Conservation (phyloP, 75 land plant species). For the Ceratopteris richardii region DNA sequence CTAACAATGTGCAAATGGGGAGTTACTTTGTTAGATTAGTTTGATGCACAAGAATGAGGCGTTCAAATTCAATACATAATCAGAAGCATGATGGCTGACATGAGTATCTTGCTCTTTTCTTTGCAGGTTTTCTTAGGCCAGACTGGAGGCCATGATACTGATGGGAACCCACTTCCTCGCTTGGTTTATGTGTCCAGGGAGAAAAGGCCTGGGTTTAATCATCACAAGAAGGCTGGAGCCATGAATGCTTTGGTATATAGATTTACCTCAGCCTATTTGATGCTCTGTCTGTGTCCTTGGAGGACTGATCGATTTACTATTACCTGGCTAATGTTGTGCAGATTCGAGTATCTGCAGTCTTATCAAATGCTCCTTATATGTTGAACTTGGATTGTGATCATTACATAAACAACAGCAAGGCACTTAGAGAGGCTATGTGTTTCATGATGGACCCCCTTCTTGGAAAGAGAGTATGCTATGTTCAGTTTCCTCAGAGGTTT, state of each 20-base stretch:
- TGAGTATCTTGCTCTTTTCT: too few species aligned
- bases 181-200: constrained; percentile 84
- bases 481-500: constrained; percentile 85
- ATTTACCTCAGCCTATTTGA: too few species aligned
- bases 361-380: constrained; percentile 78
- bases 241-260: constrained; percentile 84
- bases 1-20: too few species aligned
- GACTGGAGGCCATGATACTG: constrained; percentile 54
- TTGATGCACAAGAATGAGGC: too few species aligned
- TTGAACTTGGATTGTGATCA: constrained; percentile 86
- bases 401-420: constrained; percentile 88
- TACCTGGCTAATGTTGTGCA: too few species aligned
- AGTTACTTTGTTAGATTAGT: too few species aligned
- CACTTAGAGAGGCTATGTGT: constrained; percentile 80
- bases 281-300: too few species aligned
- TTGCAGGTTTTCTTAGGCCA: constrained; percentile 71
- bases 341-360: constrained; percentile 74
- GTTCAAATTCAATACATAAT: too few species aligned
- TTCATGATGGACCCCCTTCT: constrained; percentile 81
- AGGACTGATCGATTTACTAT: too few species aligned
- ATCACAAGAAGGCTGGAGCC: constrained; percentile 86
- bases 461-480: constrained; percentile 68
- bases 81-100: too few species aligned
- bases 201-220: constrained; percentile 76
- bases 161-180: constrained; percentile 71